Conservation (phyloP, 148 eudicot species). For the Tetragonia tetragonoides region DNA sequence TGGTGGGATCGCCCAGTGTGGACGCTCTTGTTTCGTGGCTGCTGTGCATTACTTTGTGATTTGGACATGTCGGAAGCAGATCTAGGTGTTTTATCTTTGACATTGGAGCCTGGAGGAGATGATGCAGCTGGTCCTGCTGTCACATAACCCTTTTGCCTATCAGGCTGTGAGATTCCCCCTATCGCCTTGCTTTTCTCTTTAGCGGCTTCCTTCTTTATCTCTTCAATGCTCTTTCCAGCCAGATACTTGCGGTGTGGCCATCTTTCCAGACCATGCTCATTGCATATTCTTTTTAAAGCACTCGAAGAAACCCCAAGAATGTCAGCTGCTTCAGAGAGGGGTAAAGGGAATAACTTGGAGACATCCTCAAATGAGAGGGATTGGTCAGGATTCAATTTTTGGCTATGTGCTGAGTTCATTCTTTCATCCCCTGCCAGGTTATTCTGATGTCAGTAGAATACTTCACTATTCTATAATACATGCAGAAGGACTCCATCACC, state of each 20-base stretch:
- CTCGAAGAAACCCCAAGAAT: conserved; percentile 49
- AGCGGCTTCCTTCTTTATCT: conserved; percentile 50
- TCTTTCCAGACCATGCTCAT: conserved; percentile 60
- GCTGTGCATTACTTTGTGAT: conserved; percentile 24
- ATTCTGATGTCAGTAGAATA: background rate
- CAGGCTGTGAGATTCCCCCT: conserved; percentile 28
- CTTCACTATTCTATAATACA: background rate
- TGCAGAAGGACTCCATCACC: background rate
- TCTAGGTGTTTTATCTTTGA: conserved; percentile 27
- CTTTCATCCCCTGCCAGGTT: conserved; percentile 8
- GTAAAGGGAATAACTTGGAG: conserved; percentile 47
- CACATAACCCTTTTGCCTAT: conserved; percentile 29
- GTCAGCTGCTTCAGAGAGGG: conserved; percentile 61
- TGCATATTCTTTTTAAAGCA: conserved; percentile 50
- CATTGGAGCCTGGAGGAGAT: conserved; percentile 22
- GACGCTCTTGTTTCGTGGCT: conserved; percentile 33
- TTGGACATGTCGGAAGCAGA: conserved; percentile 33
- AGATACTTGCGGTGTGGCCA: conserved; percentile 64
- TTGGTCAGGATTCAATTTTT: conserved; percentile 29
- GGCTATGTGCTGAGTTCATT: conserved; percentile 33
- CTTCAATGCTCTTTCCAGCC: conserved; percentile 58
- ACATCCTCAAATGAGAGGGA: conserved; percentile 48
- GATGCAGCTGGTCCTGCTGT: conserved; percentile 17
- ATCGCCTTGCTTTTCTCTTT: conserved; percentile 35
- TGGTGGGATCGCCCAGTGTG: conserved; percentile 31